Conservation (phyloP, 1,284 basidiomycete genomes). For the Sporisorium reilianum region DNA sequence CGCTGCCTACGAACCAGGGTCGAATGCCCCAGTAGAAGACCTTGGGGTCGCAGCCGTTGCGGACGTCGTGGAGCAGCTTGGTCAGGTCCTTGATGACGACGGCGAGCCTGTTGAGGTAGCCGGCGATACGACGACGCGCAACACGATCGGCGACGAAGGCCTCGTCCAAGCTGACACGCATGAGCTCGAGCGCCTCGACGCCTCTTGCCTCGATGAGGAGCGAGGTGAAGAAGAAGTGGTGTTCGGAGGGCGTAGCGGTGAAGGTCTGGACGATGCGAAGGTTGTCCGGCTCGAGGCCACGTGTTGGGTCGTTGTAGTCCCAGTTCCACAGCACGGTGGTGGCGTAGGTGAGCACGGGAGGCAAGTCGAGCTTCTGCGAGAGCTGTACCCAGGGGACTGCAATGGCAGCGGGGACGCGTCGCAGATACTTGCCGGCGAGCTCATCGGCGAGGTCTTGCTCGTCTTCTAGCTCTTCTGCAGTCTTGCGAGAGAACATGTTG, state of each 20-base stretch:
- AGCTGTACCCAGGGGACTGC: slow-evolving; percentile 79
- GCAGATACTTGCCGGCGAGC: slow-evolving; percentile 49
- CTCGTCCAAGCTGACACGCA: slow-evolving; percentile 91
- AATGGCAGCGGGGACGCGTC: slow-evolving; percentile 79
- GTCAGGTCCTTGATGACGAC: slow-evolving; percentile 74
- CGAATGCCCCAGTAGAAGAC: slow-evolving; percentile 86
- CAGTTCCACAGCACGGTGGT: slow-evolving; percentile 96
- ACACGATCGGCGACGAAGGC: slow-evolving; percentile 86
- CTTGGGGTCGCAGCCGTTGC: slow-evolving; percentile 80
- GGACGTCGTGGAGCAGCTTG: slow-evolving; percentile 71
- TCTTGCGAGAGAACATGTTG: slow-evolving; percentile 40
- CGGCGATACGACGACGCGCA: slow-evolving; percentile 72
- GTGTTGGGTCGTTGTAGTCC: slow-evolving; percentile 70
- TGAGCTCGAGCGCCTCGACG: slow-evolving; percentile 84
- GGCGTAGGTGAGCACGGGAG: slow-evolving; percentile 91
- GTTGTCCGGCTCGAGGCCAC: slow-evolving; percentile 62
- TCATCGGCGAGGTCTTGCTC: slow-evolving; percentile 46
- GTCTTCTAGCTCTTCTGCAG: slow-evolving; percentile 30
- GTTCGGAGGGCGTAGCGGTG: slow-evolving; percentile 84
- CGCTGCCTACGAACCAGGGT: slow-evolving; percentile 91
- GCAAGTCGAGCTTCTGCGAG: slow-evolving; percentile 81
- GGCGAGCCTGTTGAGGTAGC: slow-evolving; percentile 78
- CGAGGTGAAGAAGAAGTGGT: slow-evolving; percentile 88
- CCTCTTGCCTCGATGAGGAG: slow-evolving; percentile 92
- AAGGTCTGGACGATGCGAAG: slow-evolving; percentile 77